Percentiles rank a stretch among this genome's conserved stretches.
These are phyloP conservation scores for Spathaspora sp. DNA, from an alignment of 1,139 yeast species.

Conservation along the genomic window DNA sequence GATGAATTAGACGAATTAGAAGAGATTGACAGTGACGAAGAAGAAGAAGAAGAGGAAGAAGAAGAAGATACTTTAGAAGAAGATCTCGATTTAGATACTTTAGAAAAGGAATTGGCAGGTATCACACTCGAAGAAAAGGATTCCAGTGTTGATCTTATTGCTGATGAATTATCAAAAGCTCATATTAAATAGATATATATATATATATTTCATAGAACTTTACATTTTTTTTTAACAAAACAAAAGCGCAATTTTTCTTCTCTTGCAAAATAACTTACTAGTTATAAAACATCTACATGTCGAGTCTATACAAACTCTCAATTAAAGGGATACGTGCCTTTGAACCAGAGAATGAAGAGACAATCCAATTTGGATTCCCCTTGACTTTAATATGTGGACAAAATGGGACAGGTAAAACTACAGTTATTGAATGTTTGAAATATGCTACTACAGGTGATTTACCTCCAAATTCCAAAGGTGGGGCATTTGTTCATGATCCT, in stretches of 20 bases:
- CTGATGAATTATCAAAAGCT: conserved; percentile 57
- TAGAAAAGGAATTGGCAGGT: conserved; percentile 59
- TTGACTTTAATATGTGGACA: conserved; percentile 92
- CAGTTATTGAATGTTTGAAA: conserved; percentile 89
- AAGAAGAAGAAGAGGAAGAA: conserved; percentile 69
- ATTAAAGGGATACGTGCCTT: conserved; percentile 91
- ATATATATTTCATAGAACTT: background rate
- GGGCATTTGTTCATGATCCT: conserved; percentile 96
- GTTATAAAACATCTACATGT: conserved; percentile 37
- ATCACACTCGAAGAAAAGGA: conserved; percentile 24
- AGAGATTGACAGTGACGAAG: conserved; percentile 84
- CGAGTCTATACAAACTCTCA: conserved; percentile 72
- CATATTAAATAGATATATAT: conserved; percentile 29
- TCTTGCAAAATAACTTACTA: too few species aligned
- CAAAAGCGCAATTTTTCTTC: background rate
- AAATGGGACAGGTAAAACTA: conserved; percentile 98
- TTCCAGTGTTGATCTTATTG: conserved; percentile 55
- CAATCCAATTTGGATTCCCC: conserved; percentile 88
- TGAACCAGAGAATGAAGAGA: conserved; percentile 77
- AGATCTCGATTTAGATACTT: conserved; percentile 52
- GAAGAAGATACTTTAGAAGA: conserved; percentile 48
- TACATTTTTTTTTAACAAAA: background rate
- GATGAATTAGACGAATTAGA: conserved; percentile 95
- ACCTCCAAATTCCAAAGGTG: conserved; percentile 95
- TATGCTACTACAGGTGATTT: conserved; percentile 94